These are phyloP conservation scores for Populus hybrid DNA, from an alignment of 441 rosid genomes.

Conservation along the genomic window DNA sequence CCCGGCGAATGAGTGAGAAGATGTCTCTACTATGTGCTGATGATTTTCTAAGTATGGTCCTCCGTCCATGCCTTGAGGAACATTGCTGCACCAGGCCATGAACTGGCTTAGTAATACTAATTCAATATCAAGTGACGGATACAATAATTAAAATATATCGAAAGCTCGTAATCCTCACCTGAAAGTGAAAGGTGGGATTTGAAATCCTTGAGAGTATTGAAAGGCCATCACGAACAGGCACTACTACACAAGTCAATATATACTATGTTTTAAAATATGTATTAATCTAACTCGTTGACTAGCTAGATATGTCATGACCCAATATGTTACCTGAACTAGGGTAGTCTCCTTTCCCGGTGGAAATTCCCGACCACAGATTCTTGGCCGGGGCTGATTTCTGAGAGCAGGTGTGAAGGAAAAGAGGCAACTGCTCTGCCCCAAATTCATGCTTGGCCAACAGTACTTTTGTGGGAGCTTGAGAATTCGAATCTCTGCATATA, in stretches of 20 bases:
- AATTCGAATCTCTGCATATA: slow-evolving; percentile 27
- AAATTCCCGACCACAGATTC: slow-evolving; percentile 5
- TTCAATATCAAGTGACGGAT: background rate
- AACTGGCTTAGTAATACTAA: background rate
- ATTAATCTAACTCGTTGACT: background rate
- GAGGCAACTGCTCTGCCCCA: slow-evolving; percentile 37
- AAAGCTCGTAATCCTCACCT: slow-evolving; percentile 31
- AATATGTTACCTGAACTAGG: slow-evolving; percentile 30
- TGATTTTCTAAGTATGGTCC: slow-evolving; percentile 26
- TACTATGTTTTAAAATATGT: background rate
- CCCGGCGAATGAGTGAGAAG: slow-evolving; percentile 38
- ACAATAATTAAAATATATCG: background rate
- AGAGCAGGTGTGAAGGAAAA: slow-evolving; percentile 33
- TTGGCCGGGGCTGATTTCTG: slow-evolving; percentile 22
- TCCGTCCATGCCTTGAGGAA: slow-evolving; percentile 27
- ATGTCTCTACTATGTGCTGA: slow-evolving; percentile 26
- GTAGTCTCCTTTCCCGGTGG: slow-evolving; percentile 12
- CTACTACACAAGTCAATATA: slow-evolving; percentile 7
- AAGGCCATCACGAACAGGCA: slow-evolving; percentile 44
- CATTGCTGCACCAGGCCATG: slow-evolving; percentile 28
- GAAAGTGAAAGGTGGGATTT: slow-evolving; percentile 54
- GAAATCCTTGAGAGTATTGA: slow-evolving; percentile 29
- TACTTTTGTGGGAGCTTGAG: slow-evolving; percentile 9
- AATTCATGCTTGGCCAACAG: slow-evolving; percentile 18
- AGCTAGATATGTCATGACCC: too few species aligned